A percentile compares a stretch with the other conserved stretches of the same genome.
Conservation (phyloP, 1,139 yeast species). For the Meyerozyma elateridarum region DNA sequence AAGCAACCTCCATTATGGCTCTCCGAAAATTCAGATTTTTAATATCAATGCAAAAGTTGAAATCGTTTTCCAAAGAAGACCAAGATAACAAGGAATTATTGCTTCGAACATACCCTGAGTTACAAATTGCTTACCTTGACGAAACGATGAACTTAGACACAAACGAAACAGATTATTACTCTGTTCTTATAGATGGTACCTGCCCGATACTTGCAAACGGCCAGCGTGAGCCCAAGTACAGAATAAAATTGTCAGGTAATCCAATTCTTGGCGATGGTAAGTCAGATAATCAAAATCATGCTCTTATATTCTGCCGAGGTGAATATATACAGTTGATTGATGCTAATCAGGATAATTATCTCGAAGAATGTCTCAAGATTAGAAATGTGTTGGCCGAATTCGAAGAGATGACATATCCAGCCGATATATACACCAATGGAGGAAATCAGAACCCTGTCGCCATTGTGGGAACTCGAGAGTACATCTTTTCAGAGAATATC, state of each 20-base stretch:
- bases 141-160: conserved; percentile 26
- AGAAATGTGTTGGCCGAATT: conserved; percentile 47
- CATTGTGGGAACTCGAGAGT: conserved; percentile 51
- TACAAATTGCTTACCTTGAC: conserved; percentile 41
- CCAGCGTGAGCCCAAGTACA: conserved; percentile 36
- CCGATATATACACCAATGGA: conserved; percentile 27
- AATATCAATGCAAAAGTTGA: conserved; percentile 41
- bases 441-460: conserved; percentile 41
- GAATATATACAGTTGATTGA: conserved; percentile 52
- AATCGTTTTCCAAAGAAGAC: conserved; percentile 31
- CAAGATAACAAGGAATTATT: conserved; percentile 32
- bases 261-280: conserved; percentile 57
- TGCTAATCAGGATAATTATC: conserved; percentile 54
- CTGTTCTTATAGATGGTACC: conserved; percentile 41
- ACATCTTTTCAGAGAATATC: conserved; percentile 50
- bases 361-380: conserved; percentile 53
- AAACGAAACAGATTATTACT: conserved; percentile 24
- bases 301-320: conserved; percentile 47
- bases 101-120: conserved; percentile 41
- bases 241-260: conserved; percentile 46
- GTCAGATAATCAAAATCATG: conserved; percentile 52
- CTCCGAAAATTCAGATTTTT: conserved; percentile 44
- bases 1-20: conserved; percentile 36
- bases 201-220: conserved; percentile 35
- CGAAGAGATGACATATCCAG: conserved; percentile 35